Evolutionary conservation across 2,329 filamentous ascomycete species (phyloP).

Genomic region (Colletotrichum salicis): DNA sequence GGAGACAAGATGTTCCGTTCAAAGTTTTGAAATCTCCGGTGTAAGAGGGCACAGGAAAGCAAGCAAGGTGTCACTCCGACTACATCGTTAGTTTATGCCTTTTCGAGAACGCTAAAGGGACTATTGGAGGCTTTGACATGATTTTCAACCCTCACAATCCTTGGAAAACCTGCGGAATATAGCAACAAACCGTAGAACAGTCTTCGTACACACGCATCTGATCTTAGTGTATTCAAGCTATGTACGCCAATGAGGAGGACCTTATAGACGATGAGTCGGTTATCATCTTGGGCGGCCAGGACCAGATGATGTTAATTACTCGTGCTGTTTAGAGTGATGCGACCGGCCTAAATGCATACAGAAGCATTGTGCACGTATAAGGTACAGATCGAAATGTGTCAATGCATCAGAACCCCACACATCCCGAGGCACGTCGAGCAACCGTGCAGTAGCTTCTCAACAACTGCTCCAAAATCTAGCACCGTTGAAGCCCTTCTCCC

Average conservation of each 20-base stretch:
- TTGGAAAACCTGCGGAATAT: background rate
- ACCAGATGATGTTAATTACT: background rate
- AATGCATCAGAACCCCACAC: background rate
- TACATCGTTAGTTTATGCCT: background rate
- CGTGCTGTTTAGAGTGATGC: background rate
- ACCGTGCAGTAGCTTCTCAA: conserved; percentile 33
- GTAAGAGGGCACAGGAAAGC: background rate
- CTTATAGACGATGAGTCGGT: background rate
- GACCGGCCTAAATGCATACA: background rate
- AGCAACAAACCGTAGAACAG: too few species aligned
- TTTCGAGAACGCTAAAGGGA: background rate
- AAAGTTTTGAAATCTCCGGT: background rate
- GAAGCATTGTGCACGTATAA: conserved; percentile 1
- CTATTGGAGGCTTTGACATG: background rate
- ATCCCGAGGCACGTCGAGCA: conserved; percentile 16
- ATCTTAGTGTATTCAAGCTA: background rate
- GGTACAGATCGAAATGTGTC: background rate
- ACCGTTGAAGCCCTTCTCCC: conserved; percentile 12
- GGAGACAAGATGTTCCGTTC: background rate
- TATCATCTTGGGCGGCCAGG: background rate
- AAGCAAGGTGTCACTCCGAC: background rate
- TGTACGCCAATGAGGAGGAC: background rate
- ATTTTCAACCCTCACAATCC: background rate
- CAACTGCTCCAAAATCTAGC: conserved; percentile 13
- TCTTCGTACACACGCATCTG: too few species aligned